These are phyloP conservation scores for Emericellopsis atlantica DNA, from an alignment of 2,329 filamentous ascomycete genomes.

Conservation along the genomic window DNA sequence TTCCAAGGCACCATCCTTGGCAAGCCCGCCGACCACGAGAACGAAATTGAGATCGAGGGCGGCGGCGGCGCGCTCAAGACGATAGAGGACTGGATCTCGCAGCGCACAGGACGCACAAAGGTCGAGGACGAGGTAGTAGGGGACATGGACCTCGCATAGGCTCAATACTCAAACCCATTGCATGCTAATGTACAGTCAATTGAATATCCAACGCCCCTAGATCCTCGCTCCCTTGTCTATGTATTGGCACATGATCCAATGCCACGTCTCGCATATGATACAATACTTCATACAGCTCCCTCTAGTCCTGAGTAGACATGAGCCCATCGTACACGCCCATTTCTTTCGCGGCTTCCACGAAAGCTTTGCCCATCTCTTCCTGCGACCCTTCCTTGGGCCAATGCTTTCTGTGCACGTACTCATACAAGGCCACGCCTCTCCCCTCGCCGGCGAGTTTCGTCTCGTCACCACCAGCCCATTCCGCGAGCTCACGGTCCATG, in stretches of 20 bases:
- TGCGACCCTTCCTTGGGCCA: constrained; percentile 14
- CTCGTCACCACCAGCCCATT: constrained; percentile 14
- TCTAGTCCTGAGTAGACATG: constrained; percentile 5
- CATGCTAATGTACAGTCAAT: no score
- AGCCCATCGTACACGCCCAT: constrained; percentile 29
- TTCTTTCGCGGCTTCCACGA: constrained; percentile 21
- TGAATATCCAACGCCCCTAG: no score
- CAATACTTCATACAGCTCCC: neutral
- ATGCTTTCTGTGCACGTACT: constrained; percentile 26
- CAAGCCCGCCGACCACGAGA: constrained; percentile 50
- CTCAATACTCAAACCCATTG: neutral
- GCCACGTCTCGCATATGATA: neutral
- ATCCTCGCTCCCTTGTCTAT: no score
- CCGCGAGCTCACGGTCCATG: constrained; percentile 24
- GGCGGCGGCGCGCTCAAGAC: constrained; percentile 39
- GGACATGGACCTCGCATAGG: constrained; percentile 31
- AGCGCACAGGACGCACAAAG: constrained; percentile 9
- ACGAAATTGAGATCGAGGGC: constrained; percentile 58
- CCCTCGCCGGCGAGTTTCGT: constrained; percentile 20
- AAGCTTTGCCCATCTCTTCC: constrained; percentile 10
- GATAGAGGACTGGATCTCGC: constrained; percentile 23
- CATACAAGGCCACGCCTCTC: constrained; percentile 24
- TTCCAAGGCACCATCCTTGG: constrained; percentile 79
- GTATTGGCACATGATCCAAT: no score
- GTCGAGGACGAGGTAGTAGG: constrained; percentile 20